A percentile compares a stretch with the other conserved stretches of the same genome.
Evolutionary conservation across 1,284 basidiomycete species (phyloP).

Genomic region (Ganoderma sinense): DNA sequence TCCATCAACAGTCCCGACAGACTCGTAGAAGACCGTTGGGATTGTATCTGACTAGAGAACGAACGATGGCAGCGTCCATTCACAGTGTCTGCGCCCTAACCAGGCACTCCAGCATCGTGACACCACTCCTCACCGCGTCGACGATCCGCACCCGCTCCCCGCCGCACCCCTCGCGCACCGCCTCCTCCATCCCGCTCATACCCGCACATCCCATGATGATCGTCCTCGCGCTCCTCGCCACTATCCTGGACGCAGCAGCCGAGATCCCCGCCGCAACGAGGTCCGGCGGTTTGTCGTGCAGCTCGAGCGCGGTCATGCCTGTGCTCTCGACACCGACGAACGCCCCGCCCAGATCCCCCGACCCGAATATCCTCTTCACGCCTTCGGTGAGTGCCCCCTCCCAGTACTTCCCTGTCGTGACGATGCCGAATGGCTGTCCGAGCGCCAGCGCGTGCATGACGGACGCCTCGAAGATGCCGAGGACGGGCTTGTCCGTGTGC

Average conservation of each 20-base stretch:
- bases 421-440: slow-evolving; percentile 51
- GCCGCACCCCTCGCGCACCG: slow-evolving; percentile 41
- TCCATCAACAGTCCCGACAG: background rate
- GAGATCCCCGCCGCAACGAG: slow-evolving; percentile 47
- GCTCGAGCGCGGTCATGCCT: slow-evolving; percentile 50
- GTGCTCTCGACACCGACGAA: slow-evolving; percentile 53
- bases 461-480: slow-evolving; percentile 58
- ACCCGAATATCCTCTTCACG: slow-evolving; percentile 28
- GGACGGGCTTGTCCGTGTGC: slow-evolving; percentile 43
- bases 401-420: slow-evolving; percentile 57
- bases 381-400: slow-evolving; percentile 45
- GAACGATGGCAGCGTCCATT: background rate
- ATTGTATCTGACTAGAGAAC: background rate
- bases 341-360: slow-evolving; percentile 20
- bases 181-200: slow-evolving; percentile 54
- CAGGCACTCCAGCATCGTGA: slow-evolving; percentile 34
- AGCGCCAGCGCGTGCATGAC: slow-evolving; percentile 43
- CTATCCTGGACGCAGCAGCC: slow-evolving; percentile 40
- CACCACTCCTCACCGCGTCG: slow-evolving; percentile 46
- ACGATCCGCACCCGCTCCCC: slow-evolving; percentile 46
- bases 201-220: slow-evolving; percentile 58
- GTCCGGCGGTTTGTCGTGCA: slow-evolving; percentile 45
- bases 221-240: slow-evolving; percentile 36
- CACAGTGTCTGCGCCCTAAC: slow-evolving; percentile 22
- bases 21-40: background rate